Evolutionary conservation across 345 rosid species (phyloP), one percentile per base, ranked within the genome.

Genomic region (Crucihimalaya himalaica): DNA sequence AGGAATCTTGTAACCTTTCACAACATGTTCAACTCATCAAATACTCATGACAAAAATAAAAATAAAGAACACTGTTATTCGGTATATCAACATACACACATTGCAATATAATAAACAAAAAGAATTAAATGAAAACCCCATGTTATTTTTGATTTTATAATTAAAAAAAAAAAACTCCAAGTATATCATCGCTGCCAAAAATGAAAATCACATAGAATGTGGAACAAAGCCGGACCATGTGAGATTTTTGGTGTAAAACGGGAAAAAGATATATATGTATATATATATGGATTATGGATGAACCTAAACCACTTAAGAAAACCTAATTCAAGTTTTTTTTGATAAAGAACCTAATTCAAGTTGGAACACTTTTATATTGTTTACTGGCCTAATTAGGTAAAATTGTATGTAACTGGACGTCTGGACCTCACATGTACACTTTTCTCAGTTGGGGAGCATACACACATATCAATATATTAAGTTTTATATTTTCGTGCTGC

Each of bases 221-320:
- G 35, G 65, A 69, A 68, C 43, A 68, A 21, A 61, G 40, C 65
- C 43, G 43, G 6, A 23, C 79, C 79, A 76, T 47, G 66, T 76
- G 65, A 53, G 18, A 54, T 63, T 76, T 7, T 19, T 34, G 71
- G 59, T 53, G 29, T 7, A 45, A 70, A 68, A 75, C 58, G 31
- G 57, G 57, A 47, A 57, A 47, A 48, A 40, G 23, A 52, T 39
- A 21, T 29, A 52, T 42, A 61, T 53, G 27, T 53, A 5, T 40
- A n/a, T 34, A 46, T 28, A 31, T 57, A 32, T 53, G 52, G 70
- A 63, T 76, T 57, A 32, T 53, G 52, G 70, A 63, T 76, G 25
- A 69, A 63, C 79, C 70, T 76, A 69, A 76, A 59, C 75, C 79
- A 76, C 75, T 62, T 52, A 62, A 62, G 45, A 69, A 54, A 54